Percentiles rank a stretch among this genome's conserved stretches.
phyloP scores from a whole-genome alignment of 2,329 filamentous ascomycete genomes.

The Arthrinium puccinioides region DNA sequence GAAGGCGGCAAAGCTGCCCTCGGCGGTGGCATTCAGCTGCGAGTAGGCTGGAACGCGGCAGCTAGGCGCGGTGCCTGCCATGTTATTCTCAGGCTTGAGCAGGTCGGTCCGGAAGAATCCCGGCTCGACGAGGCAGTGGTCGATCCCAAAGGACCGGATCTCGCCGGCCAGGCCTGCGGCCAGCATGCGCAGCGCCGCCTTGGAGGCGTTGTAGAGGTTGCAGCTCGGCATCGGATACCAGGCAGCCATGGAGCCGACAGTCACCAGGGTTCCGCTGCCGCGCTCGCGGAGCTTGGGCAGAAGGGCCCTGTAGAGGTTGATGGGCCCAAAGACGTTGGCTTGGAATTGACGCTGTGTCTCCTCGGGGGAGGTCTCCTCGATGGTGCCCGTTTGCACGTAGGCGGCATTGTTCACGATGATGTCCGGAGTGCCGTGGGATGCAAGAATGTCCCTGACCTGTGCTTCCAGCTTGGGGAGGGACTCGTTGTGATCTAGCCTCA shows the following conservation, averaged over 20 bases:
- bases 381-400: conserved; percentile 32
- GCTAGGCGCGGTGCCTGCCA: conserved; percentile 14
- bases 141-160: conserved; percentile 27
- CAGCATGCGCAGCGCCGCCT: conserved; percentile 31
- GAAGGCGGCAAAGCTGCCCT: conserved; percentile 20
- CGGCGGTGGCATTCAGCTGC: conserved; percentile 24
- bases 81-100: conserved; percentile 31
- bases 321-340: conserved; percentile 33
- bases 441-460: conserved; percentile 16
- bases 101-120: conserved; percentile 47
- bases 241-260: conserved; percentile 20
- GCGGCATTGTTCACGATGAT: conserved; percentile 40
- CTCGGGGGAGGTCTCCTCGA: conserved; percentile 29
- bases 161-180: conserved; percentile 27
- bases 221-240: conserved; percentile 21
- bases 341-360: conserved; percentile 22
- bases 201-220: conserved; percentile 30
- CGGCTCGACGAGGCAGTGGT: conserved; percentile 37
- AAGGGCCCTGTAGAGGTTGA: conserved; percentile 28
- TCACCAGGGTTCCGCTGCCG: conserved; percentile 1
- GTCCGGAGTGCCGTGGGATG: neutral
- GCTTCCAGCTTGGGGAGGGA: conserved; percentile 24
- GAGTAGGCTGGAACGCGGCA: conserved; percentile 19
- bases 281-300: conserved; percentile 28
- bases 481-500: conserved; percentile 35